Evolutionary conservation across 2,329 filamentous ascomycete species (phyloP).

Genomic region (Penicillium verrucosum): DNA sequence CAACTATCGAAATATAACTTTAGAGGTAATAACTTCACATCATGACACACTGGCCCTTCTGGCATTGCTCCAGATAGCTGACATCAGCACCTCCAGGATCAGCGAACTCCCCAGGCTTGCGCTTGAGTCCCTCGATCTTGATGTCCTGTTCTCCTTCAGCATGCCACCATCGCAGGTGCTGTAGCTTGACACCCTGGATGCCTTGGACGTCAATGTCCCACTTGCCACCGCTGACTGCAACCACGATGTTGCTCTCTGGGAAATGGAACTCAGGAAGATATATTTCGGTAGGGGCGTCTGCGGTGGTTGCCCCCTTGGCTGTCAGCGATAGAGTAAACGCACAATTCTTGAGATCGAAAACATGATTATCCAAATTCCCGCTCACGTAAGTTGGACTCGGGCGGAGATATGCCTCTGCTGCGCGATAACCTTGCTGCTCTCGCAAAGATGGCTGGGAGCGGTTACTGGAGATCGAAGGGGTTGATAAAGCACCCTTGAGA

Average conservation of each 20-base stretch:
- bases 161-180: slow-evolving; percentile 91
- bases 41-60: slow-evolving; percentile 48
- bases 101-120: slow-evolving; percentile 46
- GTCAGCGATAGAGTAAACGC: slow-evolving; percentile 70
- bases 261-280: slow-evolving; percentile 93
- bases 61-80: slow-evolving; percentile 68
- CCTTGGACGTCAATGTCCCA: slow-evolving; percentile 81
- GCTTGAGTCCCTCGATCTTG: slow-evolving; percentile 69
- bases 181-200: slow-evolving; percentile 64
- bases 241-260: slow-evolving; percentile 66
- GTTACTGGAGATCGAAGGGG: slow-evolving; percentile 56
- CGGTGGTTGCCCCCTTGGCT: slow-evolving; percentile 57
- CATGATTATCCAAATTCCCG: slow-evolving; percentile 67
- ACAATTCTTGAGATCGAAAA: slow-evolving; percentile 78
- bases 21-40: slow-evolving; percentile 41
- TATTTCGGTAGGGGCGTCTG: slow-evolving; percentile 72
- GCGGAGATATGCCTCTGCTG: slow-evolving; percentile 88
- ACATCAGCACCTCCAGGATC: slow-evolving; percentile 64
- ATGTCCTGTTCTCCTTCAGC: slow-evolving; percentile 77
- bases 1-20: neutral
- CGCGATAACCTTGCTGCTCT: slow-evolving; percentile 72
- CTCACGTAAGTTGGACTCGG: slow-evolving; percentile 74
- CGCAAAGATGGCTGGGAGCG: slow-evolving; percentile 54
- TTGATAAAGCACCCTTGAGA: slow-evolving; percentile 66
- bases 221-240: slow-evolving; percentile 79